These are phyloP conservation scores for Phytophthora hybrid DNA, from an alignment of 352 stramenopile genomes.

Conservation along the genomic window DNA sequence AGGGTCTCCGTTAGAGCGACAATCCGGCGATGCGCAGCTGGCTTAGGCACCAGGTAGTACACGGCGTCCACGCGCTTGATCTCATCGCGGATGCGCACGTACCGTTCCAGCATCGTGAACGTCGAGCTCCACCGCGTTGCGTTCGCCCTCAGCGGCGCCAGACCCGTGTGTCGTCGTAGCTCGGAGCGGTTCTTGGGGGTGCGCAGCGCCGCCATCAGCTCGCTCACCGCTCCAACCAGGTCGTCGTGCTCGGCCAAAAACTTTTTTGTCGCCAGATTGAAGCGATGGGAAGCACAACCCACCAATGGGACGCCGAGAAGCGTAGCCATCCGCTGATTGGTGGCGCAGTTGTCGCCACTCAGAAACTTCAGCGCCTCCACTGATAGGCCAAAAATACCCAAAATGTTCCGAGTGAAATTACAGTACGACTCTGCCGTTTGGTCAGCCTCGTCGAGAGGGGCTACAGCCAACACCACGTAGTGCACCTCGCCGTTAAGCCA, in stretches of 20 bases:
- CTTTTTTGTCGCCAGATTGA: slow-evolving; percentile 8
- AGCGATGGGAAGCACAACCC: slow-evolving; percentile 9
- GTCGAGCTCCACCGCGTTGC: not conserved
- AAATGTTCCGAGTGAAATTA: not conserved
- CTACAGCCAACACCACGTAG: not conserved
- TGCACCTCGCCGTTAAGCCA: not conserved
- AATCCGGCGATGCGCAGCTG: slow-evolving; percentile 5
- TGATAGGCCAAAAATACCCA: not conserved
- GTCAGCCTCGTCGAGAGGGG: slow-evolving; percentile 2
- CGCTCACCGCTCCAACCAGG: not conserved
- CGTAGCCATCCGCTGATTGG: slow-evolving; percentile 3
- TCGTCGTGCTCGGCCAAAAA: slow-evolving; percentile 1
- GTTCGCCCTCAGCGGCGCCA: not conserved
- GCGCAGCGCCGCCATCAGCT: not conserved
- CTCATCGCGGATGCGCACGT: slow-evolving; percentile 14
- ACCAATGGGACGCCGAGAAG: slow-evolving; percentile 1
- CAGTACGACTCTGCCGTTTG: not conserved
- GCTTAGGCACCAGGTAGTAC: slow-evolving; percentile 11
- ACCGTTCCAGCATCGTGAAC: slow-evolving; percentile 9
- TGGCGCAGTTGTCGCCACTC: slow-evolving; percentile 7
- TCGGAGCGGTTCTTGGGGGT: not conserved
- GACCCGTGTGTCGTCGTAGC: not conserved
- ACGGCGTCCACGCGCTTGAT: slow-evolving; percentile 11
- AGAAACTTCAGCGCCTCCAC: not conserved
- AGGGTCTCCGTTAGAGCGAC: slow-evolving; percentile 12